Percentiles rank a stretch among this genome's conserved stretches.
Conservation (phyloP, 1,284 basidiomycete species). For the Coniferiporia sulphurascens region DNA sequence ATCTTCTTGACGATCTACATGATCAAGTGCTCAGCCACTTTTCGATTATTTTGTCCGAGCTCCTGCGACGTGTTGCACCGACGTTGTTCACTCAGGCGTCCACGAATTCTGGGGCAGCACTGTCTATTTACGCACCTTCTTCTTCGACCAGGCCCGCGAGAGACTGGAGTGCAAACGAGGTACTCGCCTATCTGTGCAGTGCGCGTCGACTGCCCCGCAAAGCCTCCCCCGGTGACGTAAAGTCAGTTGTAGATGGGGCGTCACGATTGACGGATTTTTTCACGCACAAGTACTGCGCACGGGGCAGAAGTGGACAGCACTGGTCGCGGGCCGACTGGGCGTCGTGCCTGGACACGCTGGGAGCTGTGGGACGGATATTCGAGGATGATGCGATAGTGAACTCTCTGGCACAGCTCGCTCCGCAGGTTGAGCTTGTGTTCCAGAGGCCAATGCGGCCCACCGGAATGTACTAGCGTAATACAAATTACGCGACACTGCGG, state of each 20-base stretch:
- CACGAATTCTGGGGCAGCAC: slow-evolving; percentile 37
- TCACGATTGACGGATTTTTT: slow-evolving; percentile 48
- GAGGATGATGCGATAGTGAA: slow-evolving; percentile 44
- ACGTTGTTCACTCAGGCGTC: slow-evolving; percentile 8
- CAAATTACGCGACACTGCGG: not conserved
- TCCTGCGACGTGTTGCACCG: slow-evolving; percentile 45
- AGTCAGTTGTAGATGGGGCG: slow-evolving; percentile 16
- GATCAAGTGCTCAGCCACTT: slow-evolving; percentile 67
- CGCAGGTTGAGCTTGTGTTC: slow-evolving; percentile 48
- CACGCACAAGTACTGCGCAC: slow-evolving; percentile 38
- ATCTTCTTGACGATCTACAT: slow-evolving; percentile 63
- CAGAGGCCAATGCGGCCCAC: slow-evolving; percentile 45
- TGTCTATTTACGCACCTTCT: slow-evolving; percentile 56
- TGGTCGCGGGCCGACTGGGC: slow-evolving; percentile 67
- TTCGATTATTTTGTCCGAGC: slow-evolving; percentile 48
- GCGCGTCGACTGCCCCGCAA: slow-evolving; percentile 24
- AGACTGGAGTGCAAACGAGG: slow-evolving; percentile 50
- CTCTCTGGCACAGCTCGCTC: slow-evolving; percentile 43
- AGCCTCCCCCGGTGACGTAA: slow-evolving; percentile 7
- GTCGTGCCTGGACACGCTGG: slow-evolving; percentile 42
- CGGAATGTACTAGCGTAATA: not conserved
- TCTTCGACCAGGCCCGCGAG: slow-evolving; percentile 33
- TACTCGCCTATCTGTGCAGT: slow-evolving; percentile 50
- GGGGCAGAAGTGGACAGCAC: slow-evolving; percentile 57
- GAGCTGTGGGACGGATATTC: slow-evolving; percentile 46